These are phyloP conservation scores for Melampsora americana DNA, from an alignment of 1,284 basidiomycete species.

Conservation along the genomic window DNA sequence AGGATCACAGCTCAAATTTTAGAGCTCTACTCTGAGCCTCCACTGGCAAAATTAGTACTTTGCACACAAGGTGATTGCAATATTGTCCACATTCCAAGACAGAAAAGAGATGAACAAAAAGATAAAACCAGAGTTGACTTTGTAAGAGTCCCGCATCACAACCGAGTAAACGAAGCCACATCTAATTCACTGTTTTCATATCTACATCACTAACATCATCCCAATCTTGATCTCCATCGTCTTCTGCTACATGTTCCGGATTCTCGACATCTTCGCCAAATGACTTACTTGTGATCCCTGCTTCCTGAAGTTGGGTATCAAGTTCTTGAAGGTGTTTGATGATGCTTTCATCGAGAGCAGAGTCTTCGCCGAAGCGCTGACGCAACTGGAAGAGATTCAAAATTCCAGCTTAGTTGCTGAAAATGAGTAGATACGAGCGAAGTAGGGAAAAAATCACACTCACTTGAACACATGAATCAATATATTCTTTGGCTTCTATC, in stretches of 20 bases:
- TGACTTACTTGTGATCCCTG: slow-evolving; percentile 60
- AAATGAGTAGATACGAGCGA: not conserved
- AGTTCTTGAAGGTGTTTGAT: slow-evolving; percentile 74
- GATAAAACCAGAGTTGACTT: too few species aligned
- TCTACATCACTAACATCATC: slow-evolving; percentile 39
- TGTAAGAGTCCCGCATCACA: too few species aligned
- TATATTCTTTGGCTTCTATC: slow-evolving; percentile 71
- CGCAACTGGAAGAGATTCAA: slow-evolving; percentile 53
- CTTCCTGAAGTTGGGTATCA: slow-evolving; percentile 65
- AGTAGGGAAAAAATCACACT: slow-evolving; percentile 46
- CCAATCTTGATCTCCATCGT: slow-evolving; percentile 33
- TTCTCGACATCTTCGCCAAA: slow-evolving; percentile 5
- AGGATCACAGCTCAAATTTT: too few species aligned
- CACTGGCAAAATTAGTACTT: too few species aligned
- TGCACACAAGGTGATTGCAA: too few species aligned
- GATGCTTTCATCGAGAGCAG: slow-evolving; percentile 73
- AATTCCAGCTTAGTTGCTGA: slow-evolving; percentile 6
- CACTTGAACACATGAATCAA: slow-evolving; percentile 76
- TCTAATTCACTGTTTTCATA: not conserved
- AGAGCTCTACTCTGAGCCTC: too few species aligned
- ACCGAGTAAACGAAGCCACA: too few species aligned
- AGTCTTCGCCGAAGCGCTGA: slow-evolving; percentile 66
- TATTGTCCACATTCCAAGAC: too few species aligned
- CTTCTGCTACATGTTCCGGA: not conserved
- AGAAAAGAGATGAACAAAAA: too few species aligned